Evolutionary conservation across 177 flowering plant species (phyloP).

Genomic region (Vitis hybrid): DNA sequence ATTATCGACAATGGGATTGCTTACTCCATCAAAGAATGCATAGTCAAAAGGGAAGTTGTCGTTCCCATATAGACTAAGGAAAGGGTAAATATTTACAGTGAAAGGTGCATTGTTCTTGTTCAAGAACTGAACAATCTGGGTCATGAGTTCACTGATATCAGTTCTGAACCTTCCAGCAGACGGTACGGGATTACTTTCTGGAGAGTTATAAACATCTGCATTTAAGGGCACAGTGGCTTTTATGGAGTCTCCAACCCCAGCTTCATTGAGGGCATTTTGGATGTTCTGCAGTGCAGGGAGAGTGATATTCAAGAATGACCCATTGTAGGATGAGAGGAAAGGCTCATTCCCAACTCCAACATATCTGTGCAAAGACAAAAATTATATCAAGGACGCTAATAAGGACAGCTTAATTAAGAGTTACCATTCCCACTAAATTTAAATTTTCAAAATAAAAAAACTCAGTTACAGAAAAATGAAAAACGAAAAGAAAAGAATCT

Average conservation of each 20-base stretch:
- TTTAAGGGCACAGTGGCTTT: conserved; percentile 47
- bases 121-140: conserved; percentile 33
- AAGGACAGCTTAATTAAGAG: background rate
- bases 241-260: conserved; percentile 34
- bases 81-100: conserved; percentile 48
- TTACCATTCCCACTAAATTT: too few species aligned
- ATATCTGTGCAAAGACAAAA: conserved; percentile 21
- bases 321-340: conserved; percentile 35
- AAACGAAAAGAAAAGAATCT: too few species aligned
- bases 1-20: conserved; percentile 25
- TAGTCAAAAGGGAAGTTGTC: conserved; percentile 38
- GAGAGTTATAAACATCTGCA: conserved; percentile 45
- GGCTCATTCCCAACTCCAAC: conserved; percentile 49
- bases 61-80: conserved; percentile 42
- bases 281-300: conserved; percentile 43
- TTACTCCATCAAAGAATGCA: conserved; percentile 45
- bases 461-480: too few species aligned
- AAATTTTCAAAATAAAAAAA: background rate
- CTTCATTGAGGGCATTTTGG: conserved; percentile 42
- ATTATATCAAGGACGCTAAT: background rate
- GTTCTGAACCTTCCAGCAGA: conserved; percentile 42
- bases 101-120: conserved; percentile 38
- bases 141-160: conserved; percentile 34
- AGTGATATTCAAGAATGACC: conserved; percentile 31
- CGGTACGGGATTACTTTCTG: conserved; percentile 25